phyloP scores from a whole-genome alignment of 2,329 filamentous ascomycete genomes.

The Fusarium albidum region DNA sequence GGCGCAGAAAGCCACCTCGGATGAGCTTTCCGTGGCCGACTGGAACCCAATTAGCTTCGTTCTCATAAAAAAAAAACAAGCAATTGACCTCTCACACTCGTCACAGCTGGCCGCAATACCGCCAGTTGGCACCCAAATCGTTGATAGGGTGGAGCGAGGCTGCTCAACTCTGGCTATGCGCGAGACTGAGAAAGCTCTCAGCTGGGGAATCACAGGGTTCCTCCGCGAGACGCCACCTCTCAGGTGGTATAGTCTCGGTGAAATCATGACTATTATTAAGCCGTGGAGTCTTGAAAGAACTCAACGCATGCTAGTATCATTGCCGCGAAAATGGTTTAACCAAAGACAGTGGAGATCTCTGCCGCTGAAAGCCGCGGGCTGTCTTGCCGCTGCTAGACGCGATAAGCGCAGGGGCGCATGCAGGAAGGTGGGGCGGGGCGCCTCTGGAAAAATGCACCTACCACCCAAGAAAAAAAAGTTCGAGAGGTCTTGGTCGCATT shows the following conservation, averaged over 20 bases:
- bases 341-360: no score
- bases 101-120: conserved; percentile 67
- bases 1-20: conserved; percentile 76
- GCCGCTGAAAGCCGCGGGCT: conserved; percentile 1
- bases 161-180: conserved; percentile 45
- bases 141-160: conserved; percentile 62
- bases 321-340: background rate
- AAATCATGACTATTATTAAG: conserved; percentile 23
- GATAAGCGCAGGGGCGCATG: conserved; percentile 27
- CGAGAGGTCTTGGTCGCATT: conserved; percentile 16
- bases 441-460: conserved; percentile 26
- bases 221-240: conserved; percentile 16
- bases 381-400: conserved; percentile 27
- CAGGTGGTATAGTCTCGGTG: conserved; percentile 20
- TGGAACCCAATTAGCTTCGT: conserved; percentile 42
- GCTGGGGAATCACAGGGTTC: conserved; percentile 14
- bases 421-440: conserved; percentile 21
- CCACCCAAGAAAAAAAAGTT: conserved; percentile 40
- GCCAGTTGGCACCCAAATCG: conserved; percentile 81
- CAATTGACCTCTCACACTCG: conserved; percentile 53
- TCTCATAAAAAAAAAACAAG: background rate
- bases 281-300: background rate
- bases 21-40: conserved; percentile 74
- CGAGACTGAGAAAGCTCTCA: conserved; percentile 35
- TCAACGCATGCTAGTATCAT: conserved; percentile 5